Conservation (phyloP, 1,284 basidiomycete species). For the Ceratobasidium papillatum region DNA sequence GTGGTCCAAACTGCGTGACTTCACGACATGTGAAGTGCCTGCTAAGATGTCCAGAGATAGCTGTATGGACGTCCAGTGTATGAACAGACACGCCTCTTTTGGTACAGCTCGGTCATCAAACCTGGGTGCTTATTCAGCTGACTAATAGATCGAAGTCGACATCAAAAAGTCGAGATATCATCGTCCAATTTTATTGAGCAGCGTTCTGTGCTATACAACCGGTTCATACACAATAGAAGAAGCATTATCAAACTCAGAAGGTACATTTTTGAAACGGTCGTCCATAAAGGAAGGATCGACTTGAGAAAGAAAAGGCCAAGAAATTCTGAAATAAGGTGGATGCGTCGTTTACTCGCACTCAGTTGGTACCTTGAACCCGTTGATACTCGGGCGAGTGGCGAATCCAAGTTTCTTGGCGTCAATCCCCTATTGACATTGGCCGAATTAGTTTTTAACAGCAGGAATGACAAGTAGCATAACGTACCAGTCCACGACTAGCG, state of each 20-base stretch:
- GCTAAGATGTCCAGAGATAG: no score
- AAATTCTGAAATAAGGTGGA: not conserved
- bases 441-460: no score
- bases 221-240: not conserved
- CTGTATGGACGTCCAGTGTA: no score
- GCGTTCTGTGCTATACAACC: no score
- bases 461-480: not conserved
- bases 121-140: no score
- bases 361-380: conserved; percentile 34
- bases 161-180: no score
- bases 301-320: not conserved
- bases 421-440: not conserved
- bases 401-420: conserved; percentile 30
- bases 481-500: conserved; percentile 73
- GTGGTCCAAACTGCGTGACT: no score
- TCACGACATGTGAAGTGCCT: no score
- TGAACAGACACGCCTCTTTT: no score
- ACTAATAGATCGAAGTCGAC: no score
- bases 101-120: no score
- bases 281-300: not conserved
- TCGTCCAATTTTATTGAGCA: no score
- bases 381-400: conserved; percentile 9
- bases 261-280: not conserved
- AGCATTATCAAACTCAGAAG: not conserved
- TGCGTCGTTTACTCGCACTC: conserved; percentile 7